Evolutionary conservation across 1,284 basidiomycete species (phyloP).

Genomic region (Leccinum solheimii): DNA sequence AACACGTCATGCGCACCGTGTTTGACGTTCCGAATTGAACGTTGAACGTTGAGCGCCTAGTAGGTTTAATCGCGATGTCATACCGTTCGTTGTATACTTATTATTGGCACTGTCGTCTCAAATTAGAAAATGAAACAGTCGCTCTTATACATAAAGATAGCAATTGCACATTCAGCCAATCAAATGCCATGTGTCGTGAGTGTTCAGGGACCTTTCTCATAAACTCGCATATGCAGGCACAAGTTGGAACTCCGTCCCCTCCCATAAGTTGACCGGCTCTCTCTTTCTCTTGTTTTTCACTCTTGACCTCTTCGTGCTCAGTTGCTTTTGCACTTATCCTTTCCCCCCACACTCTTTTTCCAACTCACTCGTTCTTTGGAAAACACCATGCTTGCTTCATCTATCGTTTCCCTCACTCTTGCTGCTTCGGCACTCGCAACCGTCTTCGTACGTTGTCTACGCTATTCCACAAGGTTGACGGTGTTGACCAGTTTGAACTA

Average conservation of each 20-base stretch:
- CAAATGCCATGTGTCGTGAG: not conserved
- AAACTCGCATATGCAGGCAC: not conserved
- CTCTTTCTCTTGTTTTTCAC: not conserved
- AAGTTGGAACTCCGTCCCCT: slow-evolving; percentile 27
- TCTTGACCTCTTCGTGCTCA: not conserved
- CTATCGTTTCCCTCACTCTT: slow-evolving; percentile 54
- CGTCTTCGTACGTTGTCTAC: slow-evolving; percentile 51
- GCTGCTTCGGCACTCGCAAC: slow-evolving; percentile 55
- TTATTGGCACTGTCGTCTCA: not conserved
- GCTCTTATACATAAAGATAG: not conserved
- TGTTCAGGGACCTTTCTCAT: not conserved
- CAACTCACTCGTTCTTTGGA: slow-evolving; percentile 14
- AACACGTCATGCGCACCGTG: slow-evolving; percentile 68
- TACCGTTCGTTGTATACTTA: not conserved
- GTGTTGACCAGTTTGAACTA: slow-evolving; percentile 31
- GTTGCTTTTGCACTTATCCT: slow-evolving; percentile 6
- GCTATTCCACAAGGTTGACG: slow-evolving; percentile 1
- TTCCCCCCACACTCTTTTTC: slow-evolving; percentile 18
- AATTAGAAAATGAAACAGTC: not conserved
- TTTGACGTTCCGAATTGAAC: slow-evolving; percentile 54
- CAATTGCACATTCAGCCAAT: slow-evolving; percentile 2
- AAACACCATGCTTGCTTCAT: slow-evolving; percentile 50
- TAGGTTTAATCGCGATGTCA: slow-evolving; percentile 13
- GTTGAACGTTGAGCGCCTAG: not conserved
- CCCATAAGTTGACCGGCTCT: not conserved